Evolutionary conservation across 352 stramenopile species (phyloP).

Genomic region (Phytopythium litorale): DNA sequence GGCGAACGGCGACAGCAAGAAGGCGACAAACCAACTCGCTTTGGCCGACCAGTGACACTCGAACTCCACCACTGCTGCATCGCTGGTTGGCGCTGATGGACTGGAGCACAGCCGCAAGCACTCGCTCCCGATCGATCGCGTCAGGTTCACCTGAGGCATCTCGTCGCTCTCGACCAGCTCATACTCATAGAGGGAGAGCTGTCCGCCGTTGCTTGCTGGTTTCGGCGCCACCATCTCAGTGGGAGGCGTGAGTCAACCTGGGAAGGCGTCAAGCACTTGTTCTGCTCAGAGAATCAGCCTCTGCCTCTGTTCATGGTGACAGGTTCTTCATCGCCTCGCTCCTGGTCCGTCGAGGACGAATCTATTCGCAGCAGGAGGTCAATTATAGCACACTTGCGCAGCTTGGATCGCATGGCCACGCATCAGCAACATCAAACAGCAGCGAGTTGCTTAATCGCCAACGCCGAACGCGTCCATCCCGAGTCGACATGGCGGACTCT

Average conservation of each 20-base stretch:
- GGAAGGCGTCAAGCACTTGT: background rate
- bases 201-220: background rate
- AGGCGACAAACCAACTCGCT: background rate
- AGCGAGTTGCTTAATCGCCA: background rate
- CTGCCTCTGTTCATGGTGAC: background rate
- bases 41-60: background rate
- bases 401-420: background rate
- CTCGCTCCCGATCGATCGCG: slow-evolving; percentile 4
- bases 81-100: background rate
- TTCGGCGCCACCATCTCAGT: background rate
- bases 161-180: slow-evolving; percentile 11
- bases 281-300: background rate
- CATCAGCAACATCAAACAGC: background rate
- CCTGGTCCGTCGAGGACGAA: background rate
- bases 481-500: background rate
- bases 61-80: background rate
- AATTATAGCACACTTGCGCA: background rate
- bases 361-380: background rate
- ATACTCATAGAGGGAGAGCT: slow-evolving; percentile 1
- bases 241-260: background rate
- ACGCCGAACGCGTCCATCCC: background rate
- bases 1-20: background rate
- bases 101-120: background rate
- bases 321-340: background rate
- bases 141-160: slow-evolving; percentile 9